Conservation (phyloP, 2,329 filamentous ascomycete genomes). For the Arthroderma sp. region DNA sequence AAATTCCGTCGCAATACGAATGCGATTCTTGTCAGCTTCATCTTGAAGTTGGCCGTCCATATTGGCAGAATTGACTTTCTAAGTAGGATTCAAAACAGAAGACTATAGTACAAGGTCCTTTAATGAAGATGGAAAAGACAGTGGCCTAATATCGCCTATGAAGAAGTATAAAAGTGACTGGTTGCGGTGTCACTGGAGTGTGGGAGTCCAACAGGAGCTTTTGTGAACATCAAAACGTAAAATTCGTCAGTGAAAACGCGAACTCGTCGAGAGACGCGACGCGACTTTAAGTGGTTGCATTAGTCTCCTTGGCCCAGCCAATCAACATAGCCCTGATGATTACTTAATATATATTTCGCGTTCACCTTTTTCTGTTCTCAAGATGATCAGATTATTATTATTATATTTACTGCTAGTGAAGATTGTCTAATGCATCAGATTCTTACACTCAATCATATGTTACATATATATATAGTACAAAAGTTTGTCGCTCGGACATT, state of each 20-base stretch:
- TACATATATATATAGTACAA: slow-evolving; percentile 3
- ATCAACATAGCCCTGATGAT: background rate
- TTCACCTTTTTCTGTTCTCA: background rate
- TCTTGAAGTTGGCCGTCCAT: slow-evolving; percentile 5
- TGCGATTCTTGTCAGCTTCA: slow-evolving; percentile 53
- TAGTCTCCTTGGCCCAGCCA: background rate
- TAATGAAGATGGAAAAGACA: too few species aligned
- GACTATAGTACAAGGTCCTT: too few species aligned
- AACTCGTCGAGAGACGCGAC: slow-evolving; percentile 3
- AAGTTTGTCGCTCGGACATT: background rate
- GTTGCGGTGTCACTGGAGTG: background rate
- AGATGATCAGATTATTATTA: background rate
- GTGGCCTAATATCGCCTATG: too few species aligned
- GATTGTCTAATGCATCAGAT: background rate
- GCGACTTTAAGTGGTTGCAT: slow-evolving; percentile 13
- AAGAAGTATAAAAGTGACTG: background rate
- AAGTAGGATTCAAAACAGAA: too few species aligned
- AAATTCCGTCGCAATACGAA: slow-evolving; percentile 81
- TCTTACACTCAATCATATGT: background rate
- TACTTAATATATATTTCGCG: background rate
- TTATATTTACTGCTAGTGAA: background rate
- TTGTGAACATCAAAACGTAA: background rate
- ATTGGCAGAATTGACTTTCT: background rate
- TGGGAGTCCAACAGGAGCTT: background rate
- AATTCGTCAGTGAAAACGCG: background rate